These are phyloP conservation scores for Pharus latifolius DNA, from an alignment of 176 grass and related monocot genomes.

Conservation along the genomic window DNA sequence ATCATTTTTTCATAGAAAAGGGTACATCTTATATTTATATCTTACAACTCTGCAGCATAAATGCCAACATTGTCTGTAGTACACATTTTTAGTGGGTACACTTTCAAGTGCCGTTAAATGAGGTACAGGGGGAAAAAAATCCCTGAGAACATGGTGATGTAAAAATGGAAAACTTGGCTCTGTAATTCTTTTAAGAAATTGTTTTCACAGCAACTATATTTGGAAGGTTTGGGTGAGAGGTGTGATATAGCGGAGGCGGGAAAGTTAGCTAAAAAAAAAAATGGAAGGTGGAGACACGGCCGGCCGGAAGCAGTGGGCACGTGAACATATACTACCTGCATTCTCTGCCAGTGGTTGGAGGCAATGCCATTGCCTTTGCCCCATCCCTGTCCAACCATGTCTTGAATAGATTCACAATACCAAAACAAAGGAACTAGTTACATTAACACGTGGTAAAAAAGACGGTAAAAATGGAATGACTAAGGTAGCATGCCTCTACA, in stretches of 20 bases:
- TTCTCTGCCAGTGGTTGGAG: neutral
- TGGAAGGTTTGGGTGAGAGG: neutral
- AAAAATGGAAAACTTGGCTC: constrained; percentile 15
- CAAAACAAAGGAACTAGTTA: too few species aligned
- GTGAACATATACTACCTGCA: neutral
- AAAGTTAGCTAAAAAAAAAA: too few species aligned
- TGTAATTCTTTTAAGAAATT: neutral
- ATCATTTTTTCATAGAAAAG: too few species aligned
- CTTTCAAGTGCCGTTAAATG: neutral
- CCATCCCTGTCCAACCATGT: neutral
- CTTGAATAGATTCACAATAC: too few species aligned
- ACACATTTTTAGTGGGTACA: neutral
- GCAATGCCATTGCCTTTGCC: neutral
- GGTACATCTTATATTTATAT: too few species aligned
- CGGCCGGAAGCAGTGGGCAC: neutral
- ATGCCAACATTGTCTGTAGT: too few species aligned
- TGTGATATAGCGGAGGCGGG: too few species aligned
- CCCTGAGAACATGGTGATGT: constrained; percentile 23
- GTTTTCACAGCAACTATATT: neutral
- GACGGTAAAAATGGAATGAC: too few species aligned
- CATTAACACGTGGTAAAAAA: too few species aligned
- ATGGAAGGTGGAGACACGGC: neutral
- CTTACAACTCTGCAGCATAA: too few species aligned
- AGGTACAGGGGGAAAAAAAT: neutral
- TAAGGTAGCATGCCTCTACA: too few species aligned